Evolutionary conservation across 192 early-diverging fungal genomes (phyloP).

Genomic region (Coemansia sp.): DNA sequence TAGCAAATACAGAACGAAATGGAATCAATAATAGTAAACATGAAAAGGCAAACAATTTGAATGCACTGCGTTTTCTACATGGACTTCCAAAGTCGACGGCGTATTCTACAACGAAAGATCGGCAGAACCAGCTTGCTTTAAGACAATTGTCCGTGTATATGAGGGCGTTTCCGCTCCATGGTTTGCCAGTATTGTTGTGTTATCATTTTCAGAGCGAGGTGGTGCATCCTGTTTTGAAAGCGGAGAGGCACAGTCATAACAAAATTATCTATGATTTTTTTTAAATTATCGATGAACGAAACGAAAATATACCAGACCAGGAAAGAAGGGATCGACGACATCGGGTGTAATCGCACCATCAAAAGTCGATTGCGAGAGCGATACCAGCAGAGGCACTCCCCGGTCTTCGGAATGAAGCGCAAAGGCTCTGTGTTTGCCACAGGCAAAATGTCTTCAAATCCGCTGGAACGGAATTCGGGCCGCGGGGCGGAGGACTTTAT

Average conservation of each 20-base stretch:
- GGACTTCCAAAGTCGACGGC: background rate
- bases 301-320: background rate
- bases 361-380: background rate
- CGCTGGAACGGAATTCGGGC: background rate
- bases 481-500: background rate
- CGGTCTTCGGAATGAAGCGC: too few relatives aligned
- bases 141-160: background rate
- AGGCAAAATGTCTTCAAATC: background rate
- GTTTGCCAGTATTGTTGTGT: background rate
- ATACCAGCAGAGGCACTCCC: background rate
- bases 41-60: background rate
- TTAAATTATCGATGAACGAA: background rate
- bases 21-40: background rate
- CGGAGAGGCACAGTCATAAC: background rate
- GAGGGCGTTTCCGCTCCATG: background rate
- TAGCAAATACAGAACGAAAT: background rate
- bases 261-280: too few relatives aligned
- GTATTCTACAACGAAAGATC: background rate
- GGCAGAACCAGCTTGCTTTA: background rate
- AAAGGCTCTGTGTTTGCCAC: background rate
- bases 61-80: background rate
- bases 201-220: background rate
- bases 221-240: background rate
- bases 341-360: background rate
- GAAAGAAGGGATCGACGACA: too few relatives aligned